Evolutionary conservation across 352 stramenopile species (phyloP).

Genomic region (Phytopythium chamaehyphon): DNA sequence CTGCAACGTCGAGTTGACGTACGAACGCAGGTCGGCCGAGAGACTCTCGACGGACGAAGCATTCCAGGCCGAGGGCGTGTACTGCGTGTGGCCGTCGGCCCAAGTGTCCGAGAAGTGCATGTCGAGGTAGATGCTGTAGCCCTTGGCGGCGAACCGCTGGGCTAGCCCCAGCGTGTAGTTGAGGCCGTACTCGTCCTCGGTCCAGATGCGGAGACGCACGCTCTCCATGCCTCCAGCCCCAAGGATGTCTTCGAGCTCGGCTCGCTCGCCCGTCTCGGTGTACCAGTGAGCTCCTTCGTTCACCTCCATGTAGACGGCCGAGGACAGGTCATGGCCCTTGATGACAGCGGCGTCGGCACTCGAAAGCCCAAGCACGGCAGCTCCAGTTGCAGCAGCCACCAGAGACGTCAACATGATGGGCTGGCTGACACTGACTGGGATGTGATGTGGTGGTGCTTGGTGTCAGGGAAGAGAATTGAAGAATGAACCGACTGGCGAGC

Average conservation of each 20-base stretch:
- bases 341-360: conserved; percentile 9
- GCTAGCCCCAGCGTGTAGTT: conserved; percentile 19
- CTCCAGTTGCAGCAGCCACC: neutral
- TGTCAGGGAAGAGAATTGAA: no score
- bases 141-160: conserved; percentile 17
- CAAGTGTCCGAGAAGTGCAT: conserved; percentile 35
- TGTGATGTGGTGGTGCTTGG: no score
- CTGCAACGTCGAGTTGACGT: conserved; percentile 26
- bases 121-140: conserved; percentile 29
- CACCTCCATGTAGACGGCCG: conserved; percentile 19
- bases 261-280: conserved; percentile 7
- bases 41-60: conserved; percentile 15
- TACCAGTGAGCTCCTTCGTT: conserved; percentile 18
- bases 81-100: conserved; percentile 19
- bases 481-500: no score
- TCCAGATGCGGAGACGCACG: conserved; percentile 26
- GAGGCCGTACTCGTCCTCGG: conserved; percentile 12
- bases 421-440: neutral
- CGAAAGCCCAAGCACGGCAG: no score
- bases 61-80: conserved; percentile 17
- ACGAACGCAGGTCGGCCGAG: conserved; percentile 12
- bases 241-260: conserved; percentile 24
- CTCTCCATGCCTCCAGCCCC: conserved; percentile 26
- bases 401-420: neutral
- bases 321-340: conserved; percentile 31